phyloP scores from a whole-genome alignment of 495 filamentous ascomycete genomes.

The Saxispiralis lemnorum region DNA sequence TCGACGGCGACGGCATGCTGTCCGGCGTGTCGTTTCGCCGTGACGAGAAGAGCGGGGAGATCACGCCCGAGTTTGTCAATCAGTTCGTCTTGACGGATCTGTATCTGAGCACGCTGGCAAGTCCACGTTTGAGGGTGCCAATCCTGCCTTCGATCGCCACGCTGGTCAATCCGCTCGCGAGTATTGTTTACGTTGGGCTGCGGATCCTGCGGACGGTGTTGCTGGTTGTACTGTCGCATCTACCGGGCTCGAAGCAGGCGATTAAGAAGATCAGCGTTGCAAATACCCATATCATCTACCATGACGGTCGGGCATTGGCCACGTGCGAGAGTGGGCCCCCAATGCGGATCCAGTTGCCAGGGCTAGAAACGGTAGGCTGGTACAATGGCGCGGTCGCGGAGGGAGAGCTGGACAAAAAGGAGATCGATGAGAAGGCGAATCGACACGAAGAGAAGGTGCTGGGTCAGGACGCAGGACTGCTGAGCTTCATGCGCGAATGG shows the following conservation, averaged over 20 bases:
- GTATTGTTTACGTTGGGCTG: constrained; percentile 27
- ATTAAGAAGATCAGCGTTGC: constrained; percentile 47
- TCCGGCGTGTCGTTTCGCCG: constrained; percentile 40
- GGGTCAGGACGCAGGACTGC: constrained; percentile 35
- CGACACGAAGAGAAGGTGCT: constrained; percentile 9
- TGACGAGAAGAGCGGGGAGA: constrained; percentile 13
- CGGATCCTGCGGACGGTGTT: constrained; percentile 34
- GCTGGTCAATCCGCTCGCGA: constrained; percentile 32
- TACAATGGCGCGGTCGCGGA: constrained; percentile 38
- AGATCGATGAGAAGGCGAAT: background rate
- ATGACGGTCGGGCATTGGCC: constrained; percentile 46
- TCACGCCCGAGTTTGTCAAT: constrained; percentile 43
- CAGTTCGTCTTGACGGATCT: constrained; percentile 48
- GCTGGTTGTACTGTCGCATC: constrained; percentile 34
- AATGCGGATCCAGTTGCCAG: constrained; percentile 41
- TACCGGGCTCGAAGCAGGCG: constrained; percentile 33
- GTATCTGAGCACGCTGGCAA: constrained; percentile 32
- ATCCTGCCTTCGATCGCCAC: constrained; percentile 45
- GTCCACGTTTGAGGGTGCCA: constrained; percentile 28
- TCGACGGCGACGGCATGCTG: constrained; percentile 58
- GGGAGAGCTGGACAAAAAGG: constrained; percentile 24
- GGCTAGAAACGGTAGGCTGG: constrained; percentile 47
- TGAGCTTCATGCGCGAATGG: constrained; percentile 46
- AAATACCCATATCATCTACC: constrained; percentile 44
- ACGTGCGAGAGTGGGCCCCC: constrained; percentile 52